These are phyloP conservation scores for Violaceomyces palustris DNA, from an alignment of 1,284 basidiomycete species.

Conservation along the genomic window DNA sequence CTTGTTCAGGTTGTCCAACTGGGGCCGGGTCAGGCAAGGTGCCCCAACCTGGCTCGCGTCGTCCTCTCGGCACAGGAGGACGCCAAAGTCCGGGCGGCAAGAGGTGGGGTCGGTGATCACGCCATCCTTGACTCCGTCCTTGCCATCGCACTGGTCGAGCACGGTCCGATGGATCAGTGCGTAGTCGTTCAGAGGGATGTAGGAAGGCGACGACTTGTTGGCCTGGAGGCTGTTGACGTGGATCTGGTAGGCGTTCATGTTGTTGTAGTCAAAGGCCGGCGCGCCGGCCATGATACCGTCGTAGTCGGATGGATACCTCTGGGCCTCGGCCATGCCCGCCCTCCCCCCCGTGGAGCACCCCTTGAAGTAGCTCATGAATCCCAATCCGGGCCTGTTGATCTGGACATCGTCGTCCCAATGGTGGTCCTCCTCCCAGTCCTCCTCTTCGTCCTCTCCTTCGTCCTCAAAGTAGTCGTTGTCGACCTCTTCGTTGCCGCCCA, in stretches of 20 bases:
- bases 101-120: conserved; percentile 12
- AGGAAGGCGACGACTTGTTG: conserved; percentile 7
- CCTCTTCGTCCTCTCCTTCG: no score
- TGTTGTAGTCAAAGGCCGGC: conserved; percentile 22
- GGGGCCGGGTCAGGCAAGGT: conserved; percentile 15
- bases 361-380: conserved; percentile 29
- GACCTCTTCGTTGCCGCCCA: no score
- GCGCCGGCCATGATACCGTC: conserved; percentile 31
- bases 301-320: conserved; percentile 23
- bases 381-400: not conserved
- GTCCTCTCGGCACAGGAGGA: conserved; percentile 1
- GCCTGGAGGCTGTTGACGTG: conserved; percentile 22
- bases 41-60: no score
- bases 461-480: no score
- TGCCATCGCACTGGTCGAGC: conserved; percentile 15
- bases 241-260: conserved; percentile 29
- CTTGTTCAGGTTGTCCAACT: conserved; percentile 19
- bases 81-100: conserved; percentile 14
- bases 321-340: conserved; percentile 19
- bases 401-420: no score
- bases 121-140: conserved; percentile 26
- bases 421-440: no score
- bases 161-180: conserved; percentile 16
- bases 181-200: conserved; percentile 11
- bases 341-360: conserved; percentile 35